Percentiles rank a stretch among this genome's conserved stretches.
Evolutionary conservation across 257 asterid species (phyloP).

Genomic region (Osmanthus fragrans): DNA sequence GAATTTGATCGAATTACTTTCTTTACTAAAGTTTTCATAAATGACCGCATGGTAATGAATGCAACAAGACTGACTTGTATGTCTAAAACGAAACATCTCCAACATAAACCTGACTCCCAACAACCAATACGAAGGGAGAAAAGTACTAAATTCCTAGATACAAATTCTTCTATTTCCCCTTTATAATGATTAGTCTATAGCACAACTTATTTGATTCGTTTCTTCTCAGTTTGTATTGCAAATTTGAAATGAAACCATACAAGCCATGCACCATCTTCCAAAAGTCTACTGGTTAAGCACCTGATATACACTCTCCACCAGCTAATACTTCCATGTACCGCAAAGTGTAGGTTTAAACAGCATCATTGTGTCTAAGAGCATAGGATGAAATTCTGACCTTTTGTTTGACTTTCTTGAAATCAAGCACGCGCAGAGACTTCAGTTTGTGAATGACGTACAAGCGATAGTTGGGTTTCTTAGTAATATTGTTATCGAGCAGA

Average conservation of each 20-base stretch:
- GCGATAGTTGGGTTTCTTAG: slow-evolving; percentile 96
- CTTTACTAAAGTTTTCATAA: background rate
- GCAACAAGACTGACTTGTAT: background rate
- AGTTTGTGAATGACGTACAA: slow-evolving; percentile 91
- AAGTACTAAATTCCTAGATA: background rate
- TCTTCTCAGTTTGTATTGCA: slow-evolving; percentile 2
- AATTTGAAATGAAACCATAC: background rate
- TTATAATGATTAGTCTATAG: background rate
- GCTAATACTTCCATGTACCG: background rate
- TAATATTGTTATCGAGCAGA: slow-evolving; percentile 84
- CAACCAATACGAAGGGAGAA: background rate
- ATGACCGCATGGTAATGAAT: background rate
- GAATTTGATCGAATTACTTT: background rate
- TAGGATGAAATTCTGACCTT: slow-evolving; percentile 55
- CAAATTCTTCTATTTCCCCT: background rate
- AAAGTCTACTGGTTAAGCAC: background rate
- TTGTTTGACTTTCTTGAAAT: slow-evolving; percentile 91
- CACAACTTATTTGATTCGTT: background rate
- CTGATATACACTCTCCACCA: background rate
- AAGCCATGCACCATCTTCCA: background rate
- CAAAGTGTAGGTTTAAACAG: background rate
- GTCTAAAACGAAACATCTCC: background rate
- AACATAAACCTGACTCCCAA: background rate
- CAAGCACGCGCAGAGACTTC: slow-evolving; percentile 79
- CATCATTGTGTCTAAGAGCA: background rate